Evolutionary conservation across 148 eudicot species (phyloP).

Genomic region (Rhododendron griersonianum): DNA sequence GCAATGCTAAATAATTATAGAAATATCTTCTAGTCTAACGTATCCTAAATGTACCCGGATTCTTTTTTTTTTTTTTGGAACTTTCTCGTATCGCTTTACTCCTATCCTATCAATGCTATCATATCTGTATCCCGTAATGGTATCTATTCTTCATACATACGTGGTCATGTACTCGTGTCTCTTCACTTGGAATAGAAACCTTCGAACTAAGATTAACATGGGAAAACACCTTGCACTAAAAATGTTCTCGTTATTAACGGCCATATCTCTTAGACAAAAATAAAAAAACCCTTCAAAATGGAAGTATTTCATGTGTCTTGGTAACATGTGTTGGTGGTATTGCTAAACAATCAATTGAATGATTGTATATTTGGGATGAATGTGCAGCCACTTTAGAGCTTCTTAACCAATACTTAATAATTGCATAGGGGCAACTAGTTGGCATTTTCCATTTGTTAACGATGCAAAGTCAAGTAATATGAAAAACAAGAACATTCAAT

Average conservation of each 20-base stretch:
- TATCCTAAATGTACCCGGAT: neutral
- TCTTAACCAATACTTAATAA: neutral
- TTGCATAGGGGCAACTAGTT: neutral
- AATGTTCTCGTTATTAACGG: neutral
- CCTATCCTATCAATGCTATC: neutral
- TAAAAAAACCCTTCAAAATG: neutral
- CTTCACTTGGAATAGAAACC: neutral
- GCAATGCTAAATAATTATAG: neutral
- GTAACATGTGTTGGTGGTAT: neutral
- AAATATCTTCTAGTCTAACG: neutral
- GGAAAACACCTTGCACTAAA: neutral
- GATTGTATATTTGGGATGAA: neutral
- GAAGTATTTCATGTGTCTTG: neutral
- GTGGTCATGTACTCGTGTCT: neutral
- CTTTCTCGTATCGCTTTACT: neutral
- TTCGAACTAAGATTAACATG: neutral
- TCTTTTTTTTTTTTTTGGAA: neutral
- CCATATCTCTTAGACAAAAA: neutral
- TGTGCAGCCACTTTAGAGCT: neutral
- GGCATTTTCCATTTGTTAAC: neutral
- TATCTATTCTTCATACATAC: neutral
- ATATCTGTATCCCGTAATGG: neutral
- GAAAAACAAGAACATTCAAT: neutral
- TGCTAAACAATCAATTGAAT: neutral
- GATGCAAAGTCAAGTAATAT: neutral